Base-by-base conservation (phyloP, 2,329 filamentous ascomycete genomes). In the Curvularia verruculosa region DNA sequence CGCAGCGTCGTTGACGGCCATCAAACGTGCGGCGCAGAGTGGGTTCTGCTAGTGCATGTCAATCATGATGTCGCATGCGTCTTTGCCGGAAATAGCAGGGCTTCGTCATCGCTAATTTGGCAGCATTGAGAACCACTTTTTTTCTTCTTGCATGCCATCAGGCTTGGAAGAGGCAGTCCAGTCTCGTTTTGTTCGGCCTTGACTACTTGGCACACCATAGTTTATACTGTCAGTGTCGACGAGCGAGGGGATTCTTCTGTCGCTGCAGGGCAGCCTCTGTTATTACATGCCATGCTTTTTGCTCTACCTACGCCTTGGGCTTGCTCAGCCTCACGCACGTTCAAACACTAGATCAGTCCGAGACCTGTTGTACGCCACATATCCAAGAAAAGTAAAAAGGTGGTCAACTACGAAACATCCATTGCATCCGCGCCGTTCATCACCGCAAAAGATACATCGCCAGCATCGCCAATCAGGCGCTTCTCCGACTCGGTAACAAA, bases 401-500 rank as follows among this genome's bases (percentile, higher is more conserved):
- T 31, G 23, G 21, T 7, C 24, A 39, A 64, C 65, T 79, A 87
- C 54, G 86, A 87, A 45, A 87, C 81, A 65, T 91, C 88, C 88
- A 91, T 90, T 1, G 84, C 85, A 75, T 90, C 88, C 24, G 68
- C 65, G 36, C 84, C 87, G 68, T 85, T 83, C 3, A 76, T 71
- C 52, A 75, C 71, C 1, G 78, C 74, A 70, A 98, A 87, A 59
- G 88, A 90, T 26, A 96, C 94, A 23, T 81, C 82, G 24, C 95
- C 95, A 60, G 89, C 87, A 61, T 96, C 89, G 61, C 92, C 91
- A 75, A 99, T 97, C 63, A 99, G 87, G 39, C 93, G 86, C 82
- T 93, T 94, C 81, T 98, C 95, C 58, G 89, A 96, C 63, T 96
- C 90, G 56, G 84, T 80, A 43, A 99, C 92, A 70, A 98, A 97